phyloP scores from a whole-genome alignment of 2,329 filamentous ascomycete genomes.

The Fusarium sp. region DNA sequence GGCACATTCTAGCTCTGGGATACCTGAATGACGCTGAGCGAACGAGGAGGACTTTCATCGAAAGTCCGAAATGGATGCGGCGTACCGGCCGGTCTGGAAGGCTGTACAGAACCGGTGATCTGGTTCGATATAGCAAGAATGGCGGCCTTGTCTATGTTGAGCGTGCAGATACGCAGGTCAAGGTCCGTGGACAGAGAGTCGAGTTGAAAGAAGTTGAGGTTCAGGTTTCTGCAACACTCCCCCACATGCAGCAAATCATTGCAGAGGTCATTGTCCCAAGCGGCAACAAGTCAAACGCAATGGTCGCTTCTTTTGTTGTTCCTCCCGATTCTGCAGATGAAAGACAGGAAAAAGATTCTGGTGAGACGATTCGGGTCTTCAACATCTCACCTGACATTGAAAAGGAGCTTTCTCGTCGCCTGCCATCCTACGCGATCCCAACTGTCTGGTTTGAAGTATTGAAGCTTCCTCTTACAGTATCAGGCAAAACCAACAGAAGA shows the following conservation, averaged over 20 bases:
- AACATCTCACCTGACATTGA: not conserved
- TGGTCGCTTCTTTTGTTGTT: slow-evolving; percentile 8
- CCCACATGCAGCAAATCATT: not conserved
- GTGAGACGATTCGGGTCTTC: not conserved
- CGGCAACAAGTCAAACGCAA: not conserved
- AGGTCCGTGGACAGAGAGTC: slow-evolving; percentile 8
- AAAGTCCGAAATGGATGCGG: no score
- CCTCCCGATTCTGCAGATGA: not conserved
- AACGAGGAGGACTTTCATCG: no score
- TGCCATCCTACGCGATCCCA: slow-evolving; percentile 3
- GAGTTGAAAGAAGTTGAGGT: slow-evolving; percentile 7
- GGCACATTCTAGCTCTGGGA: no score
- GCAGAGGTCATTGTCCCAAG: slow-evolving; percentile 6
- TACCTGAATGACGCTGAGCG: no score
- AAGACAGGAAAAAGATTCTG: not conserved
- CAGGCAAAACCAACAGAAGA: slow-evolving; percentile 3
- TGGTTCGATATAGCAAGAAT: slow-evolving; percentile 3
- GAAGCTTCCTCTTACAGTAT: not conserved
- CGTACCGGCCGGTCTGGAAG: no score
- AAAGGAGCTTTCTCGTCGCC: not conserved
- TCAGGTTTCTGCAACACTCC: not conserved
- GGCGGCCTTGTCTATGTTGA: not conserved
- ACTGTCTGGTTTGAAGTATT: slow-evolving; percentile 8
- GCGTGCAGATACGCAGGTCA: slow-evolving; percentile 5
- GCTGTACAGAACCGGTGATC: slow-evolving; percentile 6